Evolutionary conservation across 208 protist species (phyloP), one percentile per base, ranked within the genome.

Genomic region (Lotmaria passim): DNA sequence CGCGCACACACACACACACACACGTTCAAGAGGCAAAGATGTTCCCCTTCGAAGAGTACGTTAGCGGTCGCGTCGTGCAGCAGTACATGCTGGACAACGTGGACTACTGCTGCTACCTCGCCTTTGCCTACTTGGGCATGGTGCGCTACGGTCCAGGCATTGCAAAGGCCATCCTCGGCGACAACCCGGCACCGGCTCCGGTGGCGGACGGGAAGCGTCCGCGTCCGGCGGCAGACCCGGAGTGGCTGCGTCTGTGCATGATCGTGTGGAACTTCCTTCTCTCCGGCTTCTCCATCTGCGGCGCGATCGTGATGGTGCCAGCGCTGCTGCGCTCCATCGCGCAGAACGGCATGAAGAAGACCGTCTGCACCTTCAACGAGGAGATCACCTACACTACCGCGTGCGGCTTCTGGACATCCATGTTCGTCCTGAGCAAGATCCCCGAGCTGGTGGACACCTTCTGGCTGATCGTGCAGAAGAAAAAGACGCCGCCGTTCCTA

Each of bases 211-310:
- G 78, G 34, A 75, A 58, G 52, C 72, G 71, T 41, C 46, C 55
- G 7, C 65, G 83, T 66, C 79, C 65, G 62, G 26, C 46, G 26
- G 48, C 53, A 1, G 75, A 83, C 41, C 78, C 73, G n/a, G 47
- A 58, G 65, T 88, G 82, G 82, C 77, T 95, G 53, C 79, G 82
- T 0, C 23, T 80, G n/a, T 58, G 60, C 53, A 86, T 91, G 73
- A 84, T 85, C 43, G 8, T 90, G 24, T 98, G 93, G 93, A 98
- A 98, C 67, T 76, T 94, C n/a, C 43, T 89, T 8, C 82, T 98
- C 50, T 82, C 91, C 23, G 34, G 67, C 44, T 97, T 96, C 69
- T 96, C 91, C 23, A 69, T 92, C 17, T 76, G 74, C 19, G 92
- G 90, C 41, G 75, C 79, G 30, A 63, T 93, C 17, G 73, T 85